Percentiles rank a stretch among this genome's conserved stretches.
Conservation (phyloP, 495 filamentous ascomycete species). For the Geopyxis carbonaria region DNA sequence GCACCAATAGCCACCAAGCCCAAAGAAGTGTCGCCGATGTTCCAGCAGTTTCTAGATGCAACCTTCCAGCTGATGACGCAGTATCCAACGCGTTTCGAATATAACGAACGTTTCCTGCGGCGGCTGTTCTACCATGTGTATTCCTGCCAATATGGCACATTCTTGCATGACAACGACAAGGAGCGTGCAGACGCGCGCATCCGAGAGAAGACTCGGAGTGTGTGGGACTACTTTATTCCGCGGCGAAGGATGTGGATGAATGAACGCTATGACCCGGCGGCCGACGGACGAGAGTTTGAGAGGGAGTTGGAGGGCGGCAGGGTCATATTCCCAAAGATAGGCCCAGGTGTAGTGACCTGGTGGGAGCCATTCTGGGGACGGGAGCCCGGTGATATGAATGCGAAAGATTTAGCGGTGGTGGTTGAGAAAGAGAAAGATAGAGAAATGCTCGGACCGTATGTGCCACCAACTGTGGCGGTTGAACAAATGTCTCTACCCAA, state of each 20-base stretch:
- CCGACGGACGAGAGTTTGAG: slow-evolving; percentile 46
- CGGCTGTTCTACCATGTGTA: slow-evolving; percentile 87
- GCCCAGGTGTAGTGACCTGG: slow-evolving; percentile 57
- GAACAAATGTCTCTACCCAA: slow-evolving; percentile 5
- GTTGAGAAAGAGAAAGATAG: neutral
- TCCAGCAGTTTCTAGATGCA: slow-evolving; percentile 95
- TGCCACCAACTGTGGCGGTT: slow-evolving; percentile 4
- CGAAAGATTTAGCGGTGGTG: neutral
- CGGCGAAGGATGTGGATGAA: slow-evolving; percentile 66
- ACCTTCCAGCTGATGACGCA: slow-evolving; percentile 83
- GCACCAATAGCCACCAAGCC: slow-evolving; percentile 23
- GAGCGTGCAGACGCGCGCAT: slow-evolving; percentile 61
- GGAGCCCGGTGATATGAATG: slow-evolving; percentile 86
- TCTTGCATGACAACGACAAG: slow-evolving; percentile 88
- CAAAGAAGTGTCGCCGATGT: slow-evolving; percentile 88
- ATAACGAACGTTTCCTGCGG: slow-evolving; percentile 85
- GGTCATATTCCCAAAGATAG: slow-evolving; percentile 56
- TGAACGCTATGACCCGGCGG: slow-evolving; percentile 51
- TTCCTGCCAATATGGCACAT: slow-evolving; percentile 92
- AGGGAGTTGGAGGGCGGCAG: slow-evolving; percentile 58
- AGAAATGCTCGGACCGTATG: slow-evolving; percentile 7
- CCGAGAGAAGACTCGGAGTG: slow-evolving; percentile 58
- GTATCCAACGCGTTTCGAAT: slow-evolving; percentile 83
- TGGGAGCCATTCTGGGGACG: slow-evolving; percentile 81
- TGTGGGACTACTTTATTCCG: slow-evolving; percentile 89